These are phyloP conservation scores for Ganoderma resinaceum DNA, from an alignment of 1,284 basidiomycete species.

Conservation along the genomic window DNA sequence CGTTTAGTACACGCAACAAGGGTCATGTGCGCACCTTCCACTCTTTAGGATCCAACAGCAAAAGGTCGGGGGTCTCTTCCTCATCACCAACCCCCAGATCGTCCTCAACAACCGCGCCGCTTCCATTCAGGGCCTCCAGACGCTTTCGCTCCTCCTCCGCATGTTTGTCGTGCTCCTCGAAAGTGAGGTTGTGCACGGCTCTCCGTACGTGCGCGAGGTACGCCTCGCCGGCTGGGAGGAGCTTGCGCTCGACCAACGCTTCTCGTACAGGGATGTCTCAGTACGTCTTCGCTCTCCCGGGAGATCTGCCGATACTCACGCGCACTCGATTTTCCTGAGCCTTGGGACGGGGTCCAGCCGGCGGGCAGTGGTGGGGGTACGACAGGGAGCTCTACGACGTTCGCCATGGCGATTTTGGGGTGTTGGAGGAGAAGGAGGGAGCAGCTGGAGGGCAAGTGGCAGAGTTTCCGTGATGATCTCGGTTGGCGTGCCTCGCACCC, in stretches of 20 bases:
- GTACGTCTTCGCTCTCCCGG: not conserved
- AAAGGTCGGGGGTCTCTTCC: slow-evolving; percentile 77
- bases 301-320: slow-evolving; percentile 35
- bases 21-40: slow-evolving; percentile 81
- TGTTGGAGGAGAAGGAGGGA: slow-evolving; percentile 5
- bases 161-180: slow-evolving; percentile 80
- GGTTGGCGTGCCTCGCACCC: not conserved
- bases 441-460: slow-evolving; percentile 5
- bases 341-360: slow-evolving; percentile 38
- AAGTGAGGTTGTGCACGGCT: slow-evolving; percentile 76
- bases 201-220: slow-evolving; percentile 85
- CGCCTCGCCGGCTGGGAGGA: slow-evolving; percentile 86
- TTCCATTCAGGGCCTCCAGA: slow-evolving; percentile 60
- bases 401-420: slow-evolving; percentile 39
- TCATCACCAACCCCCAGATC: slow-evolving; percentile 95
- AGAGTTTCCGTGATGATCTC: not conserved
- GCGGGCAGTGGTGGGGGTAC: slow-evolving; percentile 41
- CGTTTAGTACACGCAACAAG: not conserved
- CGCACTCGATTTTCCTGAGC: slow-evolving; percentile 42
- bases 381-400: slow-evolving; percentile 41
- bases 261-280: slow-evolving; percentile 12
- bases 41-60: slow-evolving; percentile 91
- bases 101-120: slow-evolving; percentile 71
- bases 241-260: slow-evolving; percentile 49
- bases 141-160: slow-evolving; percentile 60